Evolutionary conservation across 1,284 basidiomycete species (phyloP), one percentile per base, ranked within the genome.

Genomic region (Ustilago shanxiensis): DNA sequence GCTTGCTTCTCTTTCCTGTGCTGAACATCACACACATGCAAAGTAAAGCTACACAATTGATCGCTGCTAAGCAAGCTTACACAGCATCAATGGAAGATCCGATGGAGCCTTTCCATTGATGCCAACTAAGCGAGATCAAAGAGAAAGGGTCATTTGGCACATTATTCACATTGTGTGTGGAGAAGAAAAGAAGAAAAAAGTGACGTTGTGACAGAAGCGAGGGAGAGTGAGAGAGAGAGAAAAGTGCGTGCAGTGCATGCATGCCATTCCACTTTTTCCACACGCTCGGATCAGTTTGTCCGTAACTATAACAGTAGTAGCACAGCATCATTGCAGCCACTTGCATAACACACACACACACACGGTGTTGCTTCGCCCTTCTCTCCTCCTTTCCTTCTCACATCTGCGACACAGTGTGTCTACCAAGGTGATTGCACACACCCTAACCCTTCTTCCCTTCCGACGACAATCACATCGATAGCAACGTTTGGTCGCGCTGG

Each of bases 211-310:
- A n/a, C n/a, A n/a, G n/a, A n/a, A n/a, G n/a, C n/a, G n/a, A n/a
- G n/a, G n/a, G n/a, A n/a, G n/a, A n/a, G n/a, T n/a, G 11, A 33
- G 31, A 5, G 31, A 33, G 31, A 33, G 31, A 33, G 31, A 5
- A 33, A 33, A 33, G 18, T 44, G 39, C 22, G 31, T 44, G 41
- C 41, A 44, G 41, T 44, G 41, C 14, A 44, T 41, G 39, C 39
- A 20, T 41, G 35, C 35, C 39, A 41, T 41, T 14, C 39, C 6
- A 33, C 31, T 37, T 2, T 45, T 20, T 45, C 44, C 44, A n/a
- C n/a, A 50, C 56, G 56, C 56, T 59, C 58, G 58, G 49, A 60
- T 60, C 58, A 60, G 16, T 33, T n/a, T 35, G 47, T 60, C 58
- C 47, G 56, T 24, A 16, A 9, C 8, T 37, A 37, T 37, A 10